Percentiles rank a stretch among this genome's conserved stretches.
These are phyloP conservation scores for Allium cepa DNA, from an alignment of 106 monocot genomes.

Conservation along the genomic window DNA sequence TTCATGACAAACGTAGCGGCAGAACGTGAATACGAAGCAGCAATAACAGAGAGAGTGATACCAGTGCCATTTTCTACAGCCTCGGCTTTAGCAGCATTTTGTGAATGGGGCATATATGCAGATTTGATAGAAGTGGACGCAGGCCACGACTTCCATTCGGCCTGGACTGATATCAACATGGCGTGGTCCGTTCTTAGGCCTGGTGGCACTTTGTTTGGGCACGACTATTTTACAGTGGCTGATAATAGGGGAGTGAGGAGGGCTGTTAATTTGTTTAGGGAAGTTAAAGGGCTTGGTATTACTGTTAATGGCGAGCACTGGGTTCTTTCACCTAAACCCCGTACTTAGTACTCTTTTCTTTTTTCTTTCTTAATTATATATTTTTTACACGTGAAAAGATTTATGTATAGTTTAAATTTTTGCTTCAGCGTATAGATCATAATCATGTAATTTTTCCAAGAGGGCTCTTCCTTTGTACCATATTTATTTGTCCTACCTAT, in stretches of 20 bases:
- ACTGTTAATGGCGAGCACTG: conserved; percentile 19
- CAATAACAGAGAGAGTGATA: conserved; percentile 4
- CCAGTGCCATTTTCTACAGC: conserved; percentile 65
- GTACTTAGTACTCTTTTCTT: no score
- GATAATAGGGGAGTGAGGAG: conserved; percentile 56
- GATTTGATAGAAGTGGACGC: conserved; percentile 83
- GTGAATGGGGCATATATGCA: conserved; percentile 56
- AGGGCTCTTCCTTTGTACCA: no score
- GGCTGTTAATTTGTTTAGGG: conserved; percentile 55
- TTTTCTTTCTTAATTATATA: no score
- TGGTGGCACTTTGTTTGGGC: conserved; percentile 63
- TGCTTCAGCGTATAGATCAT: no score
- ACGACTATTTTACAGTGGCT: conserved; percentile 45
- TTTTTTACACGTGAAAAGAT: no score
- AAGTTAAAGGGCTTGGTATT: conserved; percentile 19
- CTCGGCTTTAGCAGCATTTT: conserved; percentile 38
- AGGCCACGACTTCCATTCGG: conserved; percentile 79
- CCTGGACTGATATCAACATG: conserved; percentile 61
- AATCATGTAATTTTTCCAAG: no score
- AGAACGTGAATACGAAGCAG: conserved; percentile 17
- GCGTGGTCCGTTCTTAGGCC: conserved; percentile 49
- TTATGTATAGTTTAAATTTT: no score
- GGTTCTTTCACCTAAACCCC: conserved; percentile 60
- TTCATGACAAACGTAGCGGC: conserved; percentile 50
- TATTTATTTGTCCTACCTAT: no score